Conservation (phyloP, 495 filamentous ascomycete genomes). For the Jackrogersella multiformis region DNA sequence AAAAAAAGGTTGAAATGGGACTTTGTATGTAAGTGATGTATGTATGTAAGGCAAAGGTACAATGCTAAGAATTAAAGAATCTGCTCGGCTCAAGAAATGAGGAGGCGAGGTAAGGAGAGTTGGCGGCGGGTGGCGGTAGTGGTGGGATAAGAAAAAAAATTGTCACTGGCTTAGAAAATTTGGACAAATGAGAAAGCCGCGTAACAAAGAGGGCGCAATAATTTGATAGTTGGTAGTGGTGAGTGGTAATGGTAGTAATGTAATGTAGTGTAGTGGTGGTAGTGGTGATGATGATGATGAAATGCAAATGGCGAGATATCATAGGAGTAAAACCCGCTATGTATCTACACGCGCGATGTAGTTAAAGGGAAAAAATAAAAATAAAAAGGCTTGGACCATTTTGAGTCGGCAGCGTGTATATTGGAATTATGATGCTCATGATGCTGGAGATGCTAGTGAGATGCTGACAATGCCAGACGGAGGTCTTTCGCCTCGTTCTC, state of each 20-base stretch:
- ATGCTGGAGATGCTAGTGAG: background rate
- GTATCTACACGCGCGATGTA: slow-evolving; percentile 26
- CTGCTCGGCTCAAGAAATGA: slow-evolving; percentile 19
- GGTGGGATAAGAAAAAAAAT: slow-evolving; percentile 27
- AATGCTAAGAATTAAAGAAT: slow-evolving; percentile 23
- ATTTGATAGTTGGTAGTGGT: slow-evolving; percentile 1
- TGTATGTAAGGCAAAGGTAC: slow-evolving; percentile 26
- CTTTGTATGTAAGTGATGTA: no score
- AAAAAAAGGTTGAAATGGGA: slow-evolving; percentile 11
- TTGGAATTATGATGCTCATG: slow-evolving; percentile 10
- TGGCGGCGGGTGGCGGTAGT: slow-evolving; percentile 25
- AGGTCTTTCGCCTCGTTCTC: background rate
- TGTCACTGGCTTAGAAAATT: slow-evolving; percentile 29
- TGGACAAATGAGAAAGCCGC: slow-evolving; percentile 15
- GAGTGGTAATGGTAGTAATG: slow-evolving; percentile 6
- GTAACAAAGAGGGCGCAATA: slow-evolving; percentile 22
- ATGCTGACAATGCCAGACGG: background rate
- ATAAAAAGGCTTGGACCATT: slow-evolving; percentile 1
- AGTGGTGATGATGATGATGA: slow-evolving; percentile 18
- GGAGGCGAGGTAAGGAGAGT: slow-evolving; percentile 37
- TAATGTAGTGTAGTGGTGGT: slow-evolving; percentile 7
- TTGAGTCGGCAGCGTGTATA: slow-evolving; percentile 28
- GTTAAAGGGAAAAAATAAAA: slow-evolving; percentile 9
- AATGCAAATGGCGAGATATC: slow-evolving; percentile 24
- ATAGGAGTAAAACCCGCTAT: slow-evolving; percentile 19